Base-by-base conservation (phyloP, 1,284 basidiomycete genomes). In the Pseudozyma hubeiensis region DNA sequence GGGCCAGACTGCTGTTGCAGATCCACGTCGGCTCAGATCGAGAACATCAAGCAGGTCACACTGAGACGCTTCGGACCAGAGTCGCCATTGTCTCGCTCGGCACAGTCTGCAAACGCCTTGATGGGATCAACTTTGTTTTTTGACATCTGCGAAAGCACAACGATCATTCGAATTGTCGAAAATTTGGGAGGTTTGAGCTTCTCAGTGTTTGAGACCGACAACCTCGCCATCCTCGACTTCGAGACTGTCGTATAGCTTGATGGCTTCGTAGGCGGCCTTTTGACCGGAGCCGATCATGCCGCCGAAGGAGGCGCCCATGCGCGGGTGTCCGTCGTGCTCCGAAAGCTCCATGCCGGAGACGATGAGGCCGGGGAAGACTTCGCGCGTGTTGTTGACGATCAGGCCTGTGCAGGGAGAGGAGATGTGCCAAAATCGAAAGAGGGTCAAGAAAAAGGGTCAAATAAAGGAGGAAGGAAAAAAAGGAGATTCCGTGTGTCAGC, bases 261-360 rank as follows among this genome's bases (percentile, higher is more conserved):
- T 88, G 1, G 91, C 91, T 81, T 92, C 91, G 65, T 89, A 88
- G 4, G 91, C 91, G 19, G 91, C 92, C 81, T 91, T 92, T 81
- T 91, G 88, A 14, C 92, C 92, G 78, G 89, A 90, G 7, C 87
- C 90, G 85, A 92, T 90, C 91, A 93, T 93, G 1, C 90, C 91
- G 34, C 91, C 91, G 77, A 92, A 92, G 8, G 91, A 68, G 16
- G 81, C 80, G 50, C 81, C 80, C 78, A 79, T 92, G 37, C 92
- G 88, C 85, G 79, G 91, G 54, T 89, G 90, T 29, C 92, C 92
- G 81, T 93, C 92, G 80, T 92, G 90, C 84, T 93, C 92, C 19
- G 90, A 90, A 30, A 93, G 87, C 84, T 93, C 92, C 92, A 93
- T 93, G 17, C 92, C 91, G 89, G 74, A 46, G 50, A 76, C 89